Evolutionary conservation across 345 rosid genomes (phyloP).

Genomic region (Cochlearia excelsa): DNA sequence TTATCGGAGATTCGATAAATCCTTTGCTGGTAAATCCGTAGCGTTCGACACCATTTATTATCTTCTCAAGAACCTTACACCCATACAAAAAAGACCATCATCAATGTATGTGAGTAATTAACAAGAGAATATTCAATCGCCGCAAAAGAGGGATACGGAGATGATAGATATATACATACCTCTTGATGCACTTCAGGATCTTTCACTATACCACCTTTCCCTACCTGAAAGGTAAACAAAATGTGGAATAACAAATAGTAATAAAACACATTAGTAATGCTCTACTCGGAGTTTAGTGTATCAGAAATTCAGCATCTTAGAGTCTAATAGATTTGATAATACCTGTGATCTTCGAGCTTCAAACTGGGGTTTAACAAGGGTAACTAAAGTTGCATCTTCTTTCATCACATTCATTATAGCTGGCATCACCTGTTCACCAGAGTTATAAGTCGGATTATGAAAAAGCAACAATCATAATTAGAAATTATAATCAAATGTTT

Average conservation of each 20-base stretch:
- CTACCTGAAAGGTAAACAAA: conserved; percentile 50
- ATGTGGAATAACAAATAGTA: background rate
- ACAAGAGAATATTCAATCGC: conserved; percentile 2
- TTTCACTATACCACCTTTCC: conserved; percentile 91
- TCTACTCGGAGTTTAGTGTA: conserved; percentile 7
- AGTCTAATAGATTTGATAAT: conserved; percentile 6
- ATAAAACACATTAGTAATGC: background rate
- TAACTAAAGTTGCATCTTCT: conserved; percentile 66
- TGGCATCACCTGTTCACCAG: conserved; percentile 73
- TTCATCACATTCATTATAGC: conserved; percentile 82
- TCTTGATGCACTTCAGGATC: conserved; percentile 87
- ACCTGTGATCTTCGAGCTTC: conserved; percentile 95
- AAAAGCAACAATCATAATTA: background rate
- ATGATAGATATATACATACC: conserved; percentile 41
- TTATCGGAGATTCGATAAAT: conserved; percentile 84
- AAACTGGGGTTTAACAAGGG: conserved; percentile 89
- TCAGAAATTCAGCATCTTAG: background rate
- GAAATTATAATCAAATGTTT: background rate
- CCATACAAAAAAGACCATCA: too few species aligned
- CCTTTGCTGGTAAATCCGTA: conserved; percentile 71
- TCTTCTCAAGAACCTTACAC: conserved; percentile 72
- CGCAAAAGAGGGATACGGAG: too few species aligned
- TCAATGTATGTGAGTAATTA: background rate
- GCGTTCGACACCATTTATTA: conserved; percentile 66
- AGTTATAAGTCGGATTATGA: too few species aligned